phyloP scores from a whole-genome alignment of 176 grass and related monocot species.

The Oryza longistaminata region DNA sequence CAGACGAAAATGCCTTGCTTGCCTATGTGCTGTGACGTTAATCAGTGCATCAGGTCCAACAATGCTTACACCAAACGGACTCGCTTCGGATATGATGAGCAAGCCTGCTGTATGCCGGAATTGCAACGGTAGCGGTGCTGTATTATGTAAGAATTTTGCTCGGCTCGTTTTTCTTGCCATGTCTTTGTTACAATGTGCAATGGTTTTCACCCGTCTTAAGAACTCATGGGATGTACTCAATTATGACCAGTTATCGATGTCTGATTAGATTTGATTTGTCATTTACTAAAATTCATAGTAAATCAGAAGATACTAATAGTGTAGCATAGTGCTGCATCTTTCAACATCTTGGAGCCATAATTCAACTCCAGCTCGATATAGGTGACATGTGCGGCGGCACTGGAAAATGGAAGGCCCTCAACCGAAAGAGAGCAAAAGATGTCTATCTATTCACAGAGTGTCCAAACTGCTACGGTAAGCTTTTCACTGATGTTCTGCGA shows the following conservation, averaged over 20 bases:
- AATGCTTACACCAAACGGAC: slow-evolving; percentile 47
- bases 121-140: slow-evolving; percentile 72
- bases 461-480: slow-evolving; percentile 95
- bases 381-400: slow-evolving; percentile 99
- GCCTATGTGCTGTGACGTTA: slow-evolving; percentile 66
- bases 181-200: neutral
- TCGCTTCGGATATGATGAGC: slow-evolving; percentile 47
- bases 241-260: neutral
- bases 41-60: slow-evolving; percentile 54
- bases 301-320: neutral
- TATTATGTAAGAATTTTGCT: slow-evolving; percentile 69
- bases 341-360: slow-evolving; percentile 10
- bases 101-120: slow-evolving; percentile 70
- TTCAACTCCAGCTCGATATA: slow-evolving; percentile 36
- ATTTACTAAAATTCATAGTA: neutral
- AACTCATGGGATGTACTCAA: neutral
- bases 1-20: slow-evolving; percentile 77
- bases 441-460: slow-evolving; percentile 95
- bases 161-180: slow-evolving; percentile 14
- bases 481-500: neutral
- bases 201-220: neutral
- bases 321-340: neutral
- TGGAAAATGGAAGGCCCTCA: slow-evolving; percentile 99
- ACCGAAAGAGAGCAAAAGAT: slow-evolving; percentile 97
- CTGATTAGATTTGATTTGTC: neutral